A percentile compares a stretch with the other conserved stretches of the same genome.
Evolutionary conservation across 2,329 filamentous ascomycete species (phyloP).

Genomic region (Zelopaecilomyces penicillatus): DNA sequence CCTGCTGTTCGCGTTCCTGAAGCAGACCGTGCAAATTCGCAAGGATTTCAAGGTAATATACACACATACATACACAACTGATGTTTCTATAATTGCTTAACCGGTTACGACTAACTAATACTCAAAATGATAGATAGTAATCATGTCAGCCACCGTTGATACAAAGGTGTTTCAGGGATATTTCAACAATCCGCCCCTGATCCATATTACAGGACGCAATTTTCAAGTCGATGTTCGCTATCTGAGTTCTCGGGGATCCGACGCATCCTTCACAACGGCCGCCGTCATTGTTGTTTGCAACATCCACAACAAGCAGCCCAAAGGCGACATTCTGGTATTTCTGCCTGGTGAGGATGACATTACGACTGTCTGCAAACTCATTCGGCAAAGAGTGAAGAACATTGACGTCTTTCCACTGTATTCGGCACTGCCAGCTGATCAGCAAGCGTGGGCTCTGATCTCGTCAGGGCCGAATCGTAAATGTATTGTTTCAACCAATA

Average conservation of each 20-base stretch:
- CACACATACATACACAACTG: too few species aligned
- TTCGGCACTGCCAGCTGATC: not conserved
- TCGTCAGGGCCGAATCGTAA: conserved; percentile 5
- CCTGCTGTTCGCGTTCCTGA: conserved; percentile 7
- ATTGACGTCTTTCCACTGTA: conserved; percentile 8
- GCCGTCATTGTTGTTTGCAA: not conserved
- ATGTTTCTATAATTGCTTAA: not conserved
- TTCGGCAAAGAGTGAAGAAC: not conserved
- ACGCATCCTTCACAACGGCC: not conserved
- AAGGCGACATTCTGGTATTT: conserved; percentile 10
- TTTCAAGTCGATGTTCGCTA: conserved; percentile 3
- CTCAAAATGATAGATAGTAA: conserved; percentile 1
- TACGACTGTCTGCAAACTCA: not conserved
- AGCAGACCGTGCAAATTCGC: not conserved
- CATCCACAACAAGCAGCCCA: conserved; percentile 6
- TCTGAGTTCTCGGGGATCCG: not conserved
- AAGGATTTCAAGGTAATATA: conserved; percentile 4
- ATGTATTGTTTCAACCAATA: conserved; percentile 8
- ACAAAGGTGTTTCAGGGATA: conserved; percentile 7
- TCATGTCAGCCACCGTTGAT: conserved; percentile 12
- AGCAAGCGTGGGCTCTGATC: conserved; percentile 1
- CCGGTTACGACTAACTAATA: not conserved
- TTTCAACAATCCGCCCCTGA: conserved; percentile 5
- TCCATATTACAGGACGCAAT: not conserved
- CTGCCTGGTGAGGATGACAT: conserved; percentile 8